phyloP scores from a whole-genome alignment of 805 yeast genomes.

The Ogataea pilisensis region DNA sequence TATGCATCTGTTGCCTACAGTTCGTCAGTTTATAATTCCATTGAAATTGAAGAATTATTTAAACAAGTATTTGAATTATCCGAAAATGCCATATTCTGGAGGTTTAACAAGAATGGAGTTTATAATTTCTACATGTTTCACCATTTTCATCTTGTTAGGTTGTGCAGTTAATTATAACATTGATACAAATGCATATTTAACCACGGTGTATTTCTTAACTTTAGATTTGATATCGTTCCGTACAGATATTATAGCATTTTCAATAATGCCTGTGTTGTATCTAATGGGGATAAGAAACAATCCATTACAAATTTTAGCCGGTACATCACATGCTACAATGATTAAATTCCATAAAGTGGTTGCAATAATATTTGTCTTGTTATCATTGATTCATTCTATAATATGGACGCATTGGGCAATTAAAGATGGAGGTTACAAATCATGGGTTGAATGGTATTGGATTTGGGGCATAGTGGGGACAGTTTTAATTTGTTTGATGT shows the following conservation, averaged over 20 bases:
- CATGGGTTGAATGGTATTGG: conserved; percentile 45
- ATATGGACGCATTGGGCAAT: conserved; percentile 49
- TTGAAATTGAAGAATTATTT: neutral
- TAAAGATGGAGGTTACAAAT: conserved; percentile 37
- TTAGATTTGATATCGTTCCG: conserved; percentile 47
- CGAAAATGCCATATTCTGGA: conserved; percentile 9
- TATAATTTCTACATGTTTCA: conserved; percentile 30
- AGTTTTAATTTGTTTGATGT: conserved; percentile 10
- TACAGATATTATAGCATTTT: conserved; percentile 46
- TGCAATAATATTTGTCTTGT: conserved; percentile 47
- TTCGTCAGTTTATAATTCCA: conserved; percentile 4
- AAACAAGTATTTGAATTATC: conserved; percentile 4
- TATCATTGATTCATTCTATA: conserved; percentile 52
- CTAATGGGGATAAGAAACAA: conserved; percentile 74
- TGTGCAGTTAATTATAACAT: conserved; percentile 33
- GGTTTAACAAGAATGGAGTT: conserved; percentile 18
- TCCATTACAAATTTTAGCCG: conserved; percentile 56
- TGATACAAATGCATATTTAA: conserved; percentile 36
- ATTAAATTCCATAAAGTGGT: conserved; percentile 63
- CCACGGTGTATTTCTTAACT: conserved; percentile 26
- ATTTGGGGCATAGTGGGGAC: conserved; percentile 32
- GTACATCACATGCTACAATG: conserved; percentile 60
- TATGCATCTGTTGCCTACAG: conserved; percentile 1
- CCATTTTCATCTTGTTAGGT: conserved; percentile 29
- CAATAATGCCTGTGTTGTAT: conserved; percentile 53